Conservation (phyloP, 495 filamentous ascomycete species). For the Neurospora sp. region DNA sequence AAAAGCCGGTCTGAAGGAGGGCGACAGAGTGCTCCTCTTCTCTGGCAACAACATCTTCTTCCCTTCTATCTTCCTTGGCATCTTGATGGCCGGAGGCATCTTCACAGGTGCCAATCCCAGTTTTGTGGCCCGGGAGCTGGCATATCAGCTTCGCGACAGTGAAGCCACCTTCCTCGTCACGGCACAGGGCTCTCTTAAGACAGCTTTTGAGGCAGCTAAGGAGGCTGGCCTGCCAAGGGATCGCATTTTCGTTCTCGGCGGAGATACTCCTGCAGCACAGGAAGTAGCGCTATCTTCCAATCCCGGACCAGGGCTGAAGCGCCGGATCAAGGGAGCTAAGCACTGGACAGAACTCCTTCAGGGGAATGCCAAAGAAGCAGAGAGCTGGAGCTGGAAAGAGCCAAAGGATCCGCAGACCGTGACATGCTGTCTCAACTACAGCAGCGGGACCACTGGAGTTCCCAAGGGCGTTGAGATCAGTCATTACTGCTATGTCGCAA, state of each 20-base stretch:
- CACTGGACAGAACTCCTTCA: slow-evolving; percentile 36
- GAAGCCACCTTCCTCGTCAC: slow-evolving; percentile 56
- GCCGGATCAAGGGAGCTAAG: slow-evolving; percentile 25
- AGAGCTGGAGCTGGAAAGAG: slow-evolving; percentile 34
- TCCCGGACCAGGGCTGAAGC: slow-evolving; percentile 24
- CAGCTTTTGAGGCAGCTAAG: slow-evolving; percentile 57
- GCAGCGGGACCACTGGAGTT: slow-evolving; percentile 68
- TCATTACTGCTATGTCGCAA: slow-evolving; percentile 63
- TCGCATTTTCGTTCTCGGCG: slow-evolving; percentile 40
- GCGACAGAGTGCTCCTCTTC: slow-evolving; percentile 66
- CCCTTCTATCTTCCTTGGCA: slow-evolving; percentile 60
- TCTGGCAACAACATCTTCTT: slow-evolving; percentile 66
- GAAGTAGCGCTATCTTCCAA: slow-evolving; percentile 29
- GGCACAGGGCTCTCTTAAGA: slow-evolving; percentile 45
- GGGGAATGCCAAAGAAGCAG: slow-evolving; percentile 29
- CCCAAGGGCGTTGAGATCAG: slow-evolving; percentile 78
- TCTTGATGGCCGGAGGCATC: slow-evolving; percentile 67
- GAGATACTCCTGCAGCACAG: slow-evolving; percentile 15
- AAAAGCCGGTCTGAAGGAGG: slow-evolving; percentile 51
- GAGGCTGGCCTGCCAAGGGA: slow-evolving; percentile 50
- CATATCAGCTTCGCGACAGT: slow-evolving; percentile 64
- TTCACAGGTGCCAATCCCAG: slow-evolving; percentile 73
- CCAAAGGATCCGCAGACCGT: slow-evolving; percentile 23
- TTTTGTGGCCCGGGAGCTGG: slow-evolving; percentile 61
- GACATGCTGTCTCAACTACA: slow-evolving; percentile 56